These are phyloP conservation scores for Aquilaria agallochum DNA, from an alignment of 441 rosid species.

Conservation along the genomic window DNA sequence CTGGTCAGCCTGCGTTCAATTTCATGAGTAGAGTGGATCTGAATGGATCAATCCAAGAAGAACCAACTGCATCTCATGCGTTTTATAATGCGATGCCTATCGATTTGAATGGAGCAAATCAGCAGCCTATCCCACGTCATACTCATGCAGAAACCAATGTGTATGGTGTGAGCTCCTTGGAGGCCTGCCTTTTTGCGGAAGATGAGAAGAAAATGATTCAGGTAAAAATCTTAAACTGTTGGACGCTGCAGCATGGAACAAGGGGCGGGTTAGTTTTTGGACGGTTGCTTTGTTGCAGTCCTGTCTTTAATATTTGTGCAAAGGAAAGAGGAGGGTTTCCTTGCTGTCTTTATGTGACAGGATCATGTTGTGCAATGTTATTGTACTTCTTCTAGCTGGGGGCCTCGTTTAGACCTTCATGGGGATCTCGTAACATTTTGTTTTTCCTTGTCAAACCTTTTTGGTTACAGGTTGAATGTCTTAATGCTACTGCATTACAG, in stretches of 20 bases:
- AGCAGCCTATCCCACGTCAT: constrained; percentile 30
- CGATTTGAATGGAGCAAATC: constrained; percentile 66
- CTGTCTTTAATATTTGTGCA: neutral
- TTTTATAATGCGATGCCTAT: constrained; percentile 33
- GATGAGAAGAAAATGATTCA: constrained; percentile 77
- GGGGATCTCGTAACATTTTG: neutral
- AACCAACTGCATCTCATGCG: constrained; percentile 31
- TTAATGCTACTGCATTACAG: constrained; percentile 80
- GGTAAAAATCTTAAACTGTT: constrained; percentile 33
- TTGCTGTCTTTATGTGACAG: neutral
- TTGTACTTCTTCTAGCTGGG: no score
- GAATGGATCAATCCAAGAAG: constrained; percentile 49
- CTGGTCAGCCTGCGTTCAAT: constrained; percentile 26
- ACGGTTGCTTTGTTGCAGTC: neutral
- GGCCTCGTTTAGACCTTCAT: neutral
- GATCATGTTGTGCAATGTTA: neutral
- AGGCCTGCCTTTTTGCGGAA: constrained; percentile 42
- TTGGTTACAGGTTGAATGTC: constrained; percentile 57
- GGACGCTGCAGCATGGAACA: no score
- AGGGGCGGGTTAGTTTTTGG: neutral
- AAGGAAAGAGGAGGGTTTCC: neutral
- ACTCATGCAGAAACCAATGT: constrained; percentile 32
- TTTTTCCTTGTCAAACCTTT: constrained; percentile 11
- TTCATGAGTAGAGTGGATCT: constrained; percentile 47
- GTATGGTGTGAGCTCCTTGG: constrained; percentile 27